Percentiles rank a stretch among this genome's conserved stretches.
These are phyloP conservation scores for Trichoderma pleuroti DNA, from an alignment of 2,329 filamentous ascomycete genomes.

Conservation along the genomic window DNA sequence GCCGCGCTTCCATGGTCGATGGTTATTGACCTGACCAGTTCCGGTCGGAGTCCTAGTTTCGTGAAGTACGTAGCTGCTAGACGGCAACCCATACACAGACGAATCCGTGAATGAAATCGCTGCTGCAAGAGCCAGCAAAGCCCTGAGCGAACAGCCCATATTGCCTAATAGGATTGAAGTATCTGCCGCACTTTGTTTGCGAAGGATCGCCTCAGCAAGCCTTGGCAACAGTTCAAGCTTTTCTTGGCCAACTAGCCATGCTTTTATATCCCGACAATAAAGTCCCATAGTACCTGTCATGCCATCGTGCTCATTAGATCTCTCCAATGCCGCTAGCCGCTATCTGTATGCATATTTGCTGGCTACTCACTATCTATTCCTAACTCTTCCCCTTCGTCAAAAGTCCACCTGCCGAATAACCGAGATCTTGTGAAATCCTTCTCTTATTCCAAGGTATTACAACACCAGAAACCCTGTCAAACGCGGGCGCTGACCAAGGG, in stretches of 20 bases:
- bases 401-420: background rate
- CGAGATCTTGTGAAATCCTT: background rate
- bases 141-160: background rate
- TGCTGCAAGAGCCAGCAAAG: slow-evolving; percentile 9
- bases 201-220: background rate
- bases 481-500: background rate
- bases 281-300: background rate
- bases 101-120: background rate
- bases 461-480: background rate
- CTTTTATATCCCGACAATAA: background rate
- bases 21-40: background rate
- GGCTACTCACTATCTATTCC: background rate
- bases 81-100: background rate
- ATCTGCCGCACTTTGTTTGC: background rate
- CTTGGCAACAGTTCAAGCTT: background rate
- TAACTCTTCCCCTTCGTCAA: background rate
- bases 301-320: background rate
- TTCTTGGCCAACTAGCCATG: background rate
- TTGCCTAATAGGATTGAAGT: background rate
- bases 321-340: background rate
- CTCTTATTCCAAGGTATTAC: background rate
- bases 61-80: slow-evolving; percentile 20
- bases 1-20: slow-evolving; percentile 16
- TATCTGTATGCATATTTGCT: background rate
- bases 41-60: slow-evolving; percentile 13